phyloP scores from a whole-genome alignment of 768 basidiomycete species.

The Udeniomyces megalosporus region DNA sequence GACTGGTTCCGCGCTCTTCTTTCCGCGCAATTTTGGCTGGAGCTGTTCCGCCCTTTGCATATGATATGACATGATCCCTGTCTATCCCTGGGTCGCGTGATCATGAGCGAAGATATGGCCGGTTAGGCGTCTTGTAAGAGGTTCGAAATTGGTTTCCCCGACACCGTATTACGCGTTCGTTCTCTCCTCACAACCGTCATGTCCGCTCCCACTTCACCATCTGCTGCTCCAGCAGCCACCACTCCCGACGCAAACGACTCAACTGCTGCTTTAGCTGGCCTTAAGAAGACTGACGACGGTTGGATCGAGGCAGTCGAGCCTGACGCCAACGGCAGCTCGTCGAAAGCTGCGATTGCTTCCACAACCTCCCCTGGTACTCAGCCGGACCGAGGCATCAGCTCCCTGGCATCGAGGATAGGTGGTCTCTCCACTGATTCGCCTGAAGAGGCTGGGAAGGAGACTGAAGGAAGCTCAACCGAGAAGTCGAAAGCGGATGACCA shows the following conservation, averaged over 20 bases:
- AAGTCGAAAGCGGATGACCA: no score
- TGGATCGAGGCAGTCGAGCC: constrained; percentile 7
- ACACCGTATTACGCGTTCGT: neutral
- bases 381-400: constrained; percentile 11
- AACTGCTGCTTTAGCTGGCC: neutral
- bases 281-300: neutral
- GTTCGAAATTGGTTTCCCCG: no score
- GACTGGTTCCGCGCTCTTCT: no score
- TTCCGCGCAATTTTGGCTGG: no score
- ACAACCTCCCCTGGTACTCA: neutral
- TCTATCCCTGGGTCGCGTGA: no score
- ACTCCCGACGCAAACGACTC: neutral
- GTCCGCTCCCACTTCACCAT: neutral
- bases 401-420: constrained; percentile 9
- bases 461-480: neutral
- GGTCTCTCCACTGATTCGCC: constrained; percentile 3
- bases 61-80: no score
- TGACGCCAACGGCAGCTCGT: neutral
- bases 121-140: no score
- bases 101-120: no score
- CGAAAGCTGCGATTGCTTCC: neutral
- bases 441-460: neutral
- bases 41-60: no score
- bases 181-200: neutral
- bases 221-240: neutral